Evolutionary conservation across 495 filamentous ascomycete species (phyloP).

Genomic region (Podospora pseudopauciseta): DNA sequence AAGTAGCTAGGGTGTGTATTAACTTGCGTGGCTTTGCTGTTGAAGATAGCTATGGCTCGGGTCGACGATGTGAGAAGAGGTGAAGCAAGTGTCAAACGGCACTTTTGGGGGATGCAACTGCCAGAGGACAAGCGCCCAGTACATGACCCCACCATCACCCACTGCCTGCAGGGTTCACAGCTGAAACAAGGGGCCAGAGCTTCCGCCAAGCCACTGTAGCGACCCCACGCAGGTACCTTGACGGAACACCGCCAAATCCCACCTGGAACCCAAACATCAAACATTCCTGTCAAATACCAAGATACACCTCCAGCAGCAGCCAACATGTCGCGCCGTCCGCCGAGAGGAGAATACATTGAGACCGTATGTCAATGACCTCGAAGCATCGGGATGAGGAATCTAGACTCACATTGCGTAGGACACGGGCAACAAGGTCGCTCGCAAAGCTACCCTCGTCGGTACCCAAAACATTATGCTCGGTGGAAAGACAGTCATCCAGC

Average conservation of each 20-base stretch:
- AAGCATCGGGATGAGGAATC: too few relatives aligned
- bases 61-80: too few relatives aligned
- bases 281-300: too few relatives aligned
- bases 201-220: background rate
- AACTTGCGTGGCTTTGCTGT: too few relatives aligned
- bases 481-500: constrained; percentile 90
- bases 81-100: too few relatives aligned
- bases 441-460: constrained; percentile 82
- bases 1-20: background rate
- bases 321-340: constrained; percentile 69
- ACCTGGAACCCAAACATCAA: background rate
- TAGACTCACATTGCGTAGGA: constrained; percentile 45
- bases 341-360: constrained; percentile 91
- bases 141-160: too few relatives aligned
- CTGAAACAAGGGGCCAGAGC: background rate
- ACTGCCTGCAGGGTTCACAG: background rate
- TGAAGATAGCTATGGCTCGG: too few relatives aligned
- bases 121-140: too few relatives aligned
- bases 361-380: constrained; percentile 52
- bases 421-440: constrained; percentile 97
- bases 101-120: too few relatives aligned
- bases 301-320: constrained; percentile 8
- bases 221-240: constrained; percentile 2
- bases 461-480: constrained; percentile 97
- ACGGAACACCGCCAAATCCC: background rate